Conservation (phyloP, 805 yeast genomes). For the Vanderwaltozyma verrucispora region DNA sequence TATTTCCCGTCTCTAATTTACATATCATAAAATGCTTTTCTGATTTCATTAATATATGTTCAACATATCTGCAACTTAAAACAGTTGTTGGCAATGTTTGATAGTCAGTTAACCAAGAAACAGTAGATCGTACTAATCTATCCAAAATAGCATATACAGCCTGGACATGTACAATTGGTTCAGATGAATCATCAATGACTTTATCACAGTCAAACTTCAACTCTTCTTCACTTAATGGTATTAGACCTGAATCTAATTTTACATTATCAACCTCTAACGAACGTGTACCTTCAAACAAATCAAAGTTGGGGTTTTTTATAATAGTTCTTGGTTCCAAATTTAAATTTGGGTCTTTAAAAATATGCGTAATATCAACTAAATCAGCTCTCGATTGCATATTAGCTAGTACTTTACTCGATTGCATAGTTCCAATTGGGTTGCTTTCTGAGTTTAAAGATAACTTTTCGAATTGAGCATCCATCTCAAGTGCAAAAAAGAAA, state of each 20-base stretch:
- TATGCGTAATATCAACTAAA: slow-evolving; percentile 44
- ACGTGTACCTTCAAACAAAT: slow-evolving; percentile 73
- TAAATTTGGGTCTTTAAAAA: slow-evolving; percentile 34
- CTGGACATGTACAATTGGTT: slow-evolving; percentile 27
- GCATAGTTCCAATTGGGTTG: too few species aligned
- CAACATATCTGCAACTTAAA: slow-evolving; percentile 64
- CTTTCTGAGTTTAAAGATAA: too few species aligned
- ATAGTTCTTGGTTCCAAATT: slow-evolving; percentile 43
- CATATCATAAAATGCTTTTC: slow-evolving; percentile 9
- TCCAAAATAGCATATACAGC: slow-evolving; percentile 44
- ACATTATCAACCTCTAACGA: slow-evolving; percentile 71
- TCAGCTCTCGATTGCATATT: not conserved
- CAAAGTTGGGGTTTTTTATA: slow-evolving; percentile 48
- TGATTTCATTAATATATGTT: slow-evolving; percentile 39
- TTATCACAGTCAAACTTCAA: slow-evolving; percentile 35
- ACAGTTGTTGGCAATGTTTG: slow-evolving; percentile 64
- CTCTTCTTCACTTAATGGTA: slow-evolving; percentile 38
- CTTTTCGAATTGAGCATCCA: too few species aligned
- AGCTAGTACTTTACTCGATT: not conserved
- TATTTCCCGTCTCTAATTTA: slow-evolving; percentile 14
- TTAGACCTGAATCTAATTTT: slow-evolving; percentile 67
- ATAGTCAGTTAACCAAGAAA: slow-evolving; percentile 69
- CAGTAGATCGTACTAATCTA: slow-evolving; percentile 41
- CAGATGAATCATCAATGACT: slow-evolving; percentile 7
- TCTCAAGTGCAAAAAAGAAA: too few species aligned